phyloP scores from a whole-genome alignment of 2,329 filamentous ascomycete genomes.

The Apiospora koreana region DNA sequence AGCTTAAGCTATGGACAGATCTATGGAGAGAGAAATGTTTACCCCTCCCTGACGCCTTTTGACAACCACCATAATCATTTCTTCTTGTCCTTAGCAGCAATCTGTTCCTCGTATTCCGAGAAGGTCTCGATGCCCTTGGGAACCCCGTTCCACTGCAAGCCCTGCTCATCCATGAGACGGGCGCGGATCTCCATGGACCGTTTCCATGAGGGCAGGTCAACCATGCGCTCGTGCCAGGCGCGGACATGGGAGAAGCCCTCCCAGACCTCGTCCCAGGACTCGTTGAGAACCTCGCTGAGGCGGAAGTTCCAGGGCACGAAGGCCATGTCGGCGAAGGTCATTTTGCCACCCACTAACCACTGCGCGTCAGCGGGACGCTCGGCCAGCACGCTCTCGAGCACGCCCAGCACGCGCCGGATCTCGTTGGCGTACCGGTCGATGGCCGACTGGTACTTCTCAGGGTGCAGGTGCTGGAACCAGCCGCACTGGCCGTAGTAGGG shows the following conservation, averaged over 20 bases:
- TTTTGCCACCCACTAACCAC: slow-evolving; percentile 22
- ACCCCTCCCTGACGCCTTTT: not conserved
- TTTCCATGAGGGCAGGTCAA: slow-evolving; percentile 33
- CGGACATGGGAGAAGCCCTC: slow-evolving; percentile 27
- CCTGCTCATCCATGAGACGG: slow-evolving; percentile 38
- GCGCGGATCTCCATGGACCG: slow-evolving; percentile 32
- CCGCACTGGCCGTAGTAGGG: slow-evolving; percentile 49
- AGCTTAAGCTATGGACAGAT: not conserved
- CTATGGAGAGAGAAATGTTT: not conserved
- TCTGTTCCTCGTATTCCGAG: slow-evolving; percentile 29
- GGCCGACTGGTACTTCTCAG: slow-evolving; percentile 41
- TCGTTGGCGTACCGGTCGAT: slow-evolving; percentile 47
- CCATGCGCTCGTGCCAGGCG: slow-evolving; percentile 39
- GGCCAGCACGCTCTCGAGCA: slow-evolving; percentile 42
- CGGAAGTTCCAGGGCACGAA: slow-evolving; percentile 19
- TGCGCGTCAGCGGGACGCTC: slow-evolving; percentile 21
- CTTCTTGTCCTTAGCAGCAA: slow-evolving; percentile 15
- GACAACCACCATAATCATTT: not conserved
- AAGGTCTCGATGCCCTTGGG: slow-evolving; percentile 36
- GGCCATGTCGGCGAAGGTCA: slow-evolving; percentile 22
- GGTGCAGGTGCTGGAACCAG: slow-evolving; percentile 44
- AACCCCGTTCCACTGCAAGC: slow-evolving; percentile 36
- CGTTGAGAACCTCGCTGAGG: slow-evolving; percentile 19
- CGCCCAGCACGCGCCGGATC: slow-evolving; percentile 42
- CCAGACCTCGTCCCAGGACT: slow-evolving; percentile 26